Evolutionary conservation across 2,329 filamentous ascomycete species (phyloP), one percentile per base, ranked within the genome.

Genomic region (Beauveria scarabaeidicola): DNA sequence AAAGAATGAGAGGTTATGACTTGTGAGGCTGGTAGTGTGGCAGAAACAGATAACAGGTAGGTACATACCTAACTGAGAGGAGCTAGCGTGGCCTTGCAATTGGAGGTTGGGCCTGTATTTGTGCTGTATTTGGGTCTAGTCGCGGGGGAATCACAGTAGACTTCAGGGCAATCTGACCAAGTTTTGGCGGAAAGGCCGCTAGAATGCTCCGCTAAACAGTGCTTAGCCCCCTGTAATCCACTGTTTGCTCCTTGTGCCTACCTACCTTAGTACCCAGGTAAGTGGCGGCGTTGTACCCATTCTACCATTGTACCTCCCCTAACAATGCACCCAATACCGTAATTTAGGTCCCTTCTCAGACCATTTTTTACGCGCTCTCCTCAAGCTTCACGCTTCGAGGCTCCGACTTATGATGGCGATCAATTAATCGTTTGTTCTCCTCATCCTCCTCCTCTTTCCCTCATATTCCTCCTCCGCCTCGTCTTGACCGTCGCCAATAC

Each of bases 1-100:
- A n/a, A 25, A 43, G 17, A 47, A 21, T 13, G 23, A 25, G 23
- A 19, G 25, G 44, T 47, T 27, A 13, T 46, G 43, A 46, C 19
- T n/a, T 58, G 38, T 43, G 47, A 51, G 46, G 47, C 55, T 58
- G 55, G 55, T 58, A 23, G 36, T 43, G 46, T 17, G 32, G 54
- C 54, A 50, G 43, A 38, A 27, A 32, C 29, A 15, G 32, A 36
- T 36, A 36, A 15, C 32, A 10, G 9, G 10, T 11, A 36, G 13
- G 32, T 32, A 32, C 0, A 11, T 41, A 29, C 15, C 36, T 52
- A 52, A 52, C 51, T 52, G 51, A 23, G 51, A 41, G 21, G 15
- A 52, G 51, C 21, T 52, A 52, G 50, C n/a, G 19, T 41, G 19
- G 21, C 32, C 32, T 36, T 36, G 32, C 19, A 25, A 10, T 17